Evolutionary conservation across 2,329 filamentous ascomycete species (phyloP).

Genomic region (Chaetomium sp.): DNA sequence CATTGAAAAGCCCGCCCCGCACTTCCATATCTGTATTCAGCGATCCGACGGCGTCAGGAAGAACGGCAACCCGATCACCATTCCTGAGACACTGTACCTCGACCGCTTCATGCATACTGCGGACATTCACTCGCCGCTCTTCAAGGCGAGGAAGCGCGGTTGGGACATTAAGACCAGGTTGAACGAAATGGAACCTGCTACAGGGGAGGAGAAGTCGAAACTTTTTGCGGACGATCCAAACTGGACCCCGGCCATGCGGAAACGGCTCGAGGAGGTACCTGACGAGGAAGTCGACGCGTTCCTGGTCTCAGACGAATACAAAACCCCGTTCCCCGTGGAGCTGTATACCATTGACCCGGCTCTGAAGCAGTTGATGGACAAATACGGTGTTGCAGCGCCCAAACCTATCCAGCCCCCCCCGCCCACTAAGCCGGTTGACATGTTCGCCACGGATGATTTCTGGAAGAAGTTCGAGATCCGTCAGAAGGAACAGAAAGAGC

Average conservation of each 20-base stretch:
- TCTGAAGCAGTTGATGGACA: conserved; percentile 1
- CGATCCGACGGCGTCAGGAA: conserved; percentile 69
- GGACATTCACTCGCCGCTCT: conserved; percentile 51
- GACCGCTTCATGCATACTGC: conserved; percentile 79
- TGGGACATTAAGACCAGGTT: conserved; percentile 55
- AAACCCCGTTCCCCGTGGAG: neutral
- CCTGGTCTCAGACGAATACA: neutral
- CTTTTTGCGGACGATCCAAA: neutral
- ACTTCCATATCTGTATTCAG: conserved; percentile 86
- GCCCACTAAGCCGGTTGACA: neutral
- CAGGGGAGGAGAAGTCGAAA: conserved; percentile 1
- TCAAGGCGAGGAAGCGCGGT: conserved; percentile 57
- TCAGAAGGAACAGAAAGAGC: conserved; percentile 19
- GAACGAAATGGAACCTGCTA: conserved; percentile 12
- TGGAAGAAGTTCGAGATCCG: conserved; percentile 30
- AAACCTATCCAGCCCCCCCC: neutral
- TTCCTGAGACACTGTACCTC: conserved; percentile 77
- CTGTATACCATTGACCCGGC: neutral
- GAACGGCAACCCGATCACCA: conserved; percentile 67
- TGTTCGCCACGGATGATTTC: conserved; percentile 35
- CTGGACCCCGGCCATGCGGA: neutral
- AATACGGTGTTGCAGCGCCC: conserved; percentile 6
- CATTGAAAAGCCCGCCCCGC: conserved; percentile 69
- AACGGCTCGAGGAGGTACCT: neutral
- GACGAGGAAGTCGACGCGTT: conserved; percentile 14